These are phyloP conservation scores for Pyrenochaeta sp. DNA, from an alignment of 2,329 filamentous ascomycete species.

Conservation along the genomic window DNA sequence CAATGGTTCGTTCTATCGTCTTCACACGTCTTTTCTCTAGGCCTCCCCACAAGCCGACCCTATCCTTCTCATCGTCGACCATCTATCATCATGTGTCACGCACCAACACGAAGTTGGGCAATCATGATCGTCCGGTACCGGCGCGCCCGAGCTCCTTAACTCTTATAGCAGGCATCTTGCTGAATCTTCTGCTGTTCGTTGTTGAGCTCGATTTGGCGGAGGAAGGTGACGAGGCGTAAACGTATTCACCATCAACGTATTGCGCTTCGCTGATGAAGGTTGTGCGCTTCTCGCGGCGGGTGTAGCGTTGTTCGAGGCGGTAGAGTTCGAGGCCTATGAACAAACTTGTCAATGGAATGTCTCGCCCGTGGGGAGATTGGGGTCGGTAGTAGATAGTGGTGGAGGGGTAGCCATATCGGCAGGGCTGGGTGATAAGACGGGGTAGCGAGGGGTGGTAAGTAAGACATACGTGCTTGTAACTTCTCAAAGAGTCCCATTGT, in stretches of 20 bases:
- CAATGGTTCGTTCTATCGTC: neutral
- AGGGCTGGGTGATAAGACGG: conserved; percentile 7
- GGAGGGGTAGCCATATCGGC: conserved; percentile 1
- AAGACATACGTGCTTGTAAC: conserved; percentile 50
- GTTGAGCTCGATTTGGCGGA: conserved; percentile 39
- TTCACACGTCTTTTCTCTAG: neutral
- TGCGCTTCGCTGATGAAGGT: conserved; percentile 88
- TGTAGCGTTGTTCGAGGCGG: conserved; percentile 94
- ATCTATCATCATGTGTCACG: neutral
- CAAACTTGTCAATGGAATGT: conserved; percentile 8
- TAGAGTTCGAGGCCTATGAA: conserved; percentile 81
- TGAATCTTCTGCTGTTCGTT: conserved; percentile 41
- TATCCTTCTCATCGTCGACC: neutral
- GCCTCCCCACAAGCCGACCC: neutral
- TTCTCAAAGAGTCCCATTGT: conserved; percentile 52
- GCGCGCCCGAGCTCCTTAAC: conserved; percentile 44
- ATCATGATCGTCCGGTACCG: conserved; percentile 37
- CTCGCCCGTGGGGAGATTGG: neutral
- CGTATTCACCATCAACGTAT: conserved; percentile 95
- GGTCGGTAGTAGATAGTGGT: neutral
- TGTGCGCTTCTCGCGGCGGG: conserved; percentile 85
- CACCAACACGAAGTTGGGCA: neutral
- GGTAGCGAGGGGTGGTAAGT: conserved; percentile 7
- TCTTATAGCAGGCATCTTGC: conserved; percentile 44
- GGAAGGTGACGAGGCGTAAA: conserved; percentile 65